Evolutionary conservation across 2,329 filamentous ascomycete genomes (phyloP), one percentile per base, ranked within the genome.

Genomic region (Phialemoniopsis sp.): DNA sequence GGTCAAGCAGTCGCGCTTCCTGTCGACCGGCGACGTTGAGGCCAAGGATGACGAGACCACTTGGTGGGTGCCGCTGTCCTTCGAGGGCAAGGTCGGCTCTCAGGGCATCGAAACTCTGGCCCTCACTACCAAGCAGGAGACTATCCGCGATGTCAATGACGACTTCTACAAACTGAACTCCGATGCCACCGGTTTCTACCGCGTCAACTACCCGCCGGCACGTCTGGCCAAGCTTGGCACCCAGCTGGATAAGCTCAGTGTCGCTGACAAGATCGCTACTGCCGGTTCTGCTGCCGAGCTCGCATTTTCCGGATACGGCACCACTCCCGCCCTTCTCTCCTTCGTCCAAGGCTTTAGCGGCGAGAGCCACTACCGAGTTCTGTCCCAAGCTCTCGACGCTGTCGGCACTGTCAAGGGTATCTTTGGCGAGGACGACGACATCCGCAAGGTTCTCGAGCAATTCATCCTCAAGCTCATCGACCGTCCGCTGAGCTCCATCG

Each of bases 151-250:
- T 44, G 70, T 95, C 41, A 79, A 89, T 49, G 76, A 84, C 34
- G 76, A 79, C 30, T 96, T 95, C 62, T 98, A 97, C 69, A 94
- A 95, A 68, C 73, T 98, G 54, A 98, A 98, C 70, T 82, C 84
- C 44, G 81, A 91, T 40, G 86, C 91, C 42, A 89, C 84, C 37
- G 91, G 89, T 18, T 96, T 80, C 57, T 97, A 94, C 67, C 80
- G 90, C 45, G 93, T 91, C 36, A 95, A 95, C 64, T 95, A 97
- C 57, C 89, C 93, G 5, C 82, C 88, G n/a, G 73, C 80, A 46
- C 82, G 91, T 35, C 76, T 98, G 31, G 78, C 78, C 30, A 89
- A 89, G 65, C 80, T 98, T 17, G 86, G 87, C 42, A 76, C 80
- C 38, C 82, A 87, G 51, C 82, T 89, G 13, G 75, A 87, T 49